Evolutionary conservation across 2,329 filamentous ascomycete species (phyloP), one percentile per base, ranked within the genome.

Genomic region (Arthrobotrys entomopaga): DNA sequence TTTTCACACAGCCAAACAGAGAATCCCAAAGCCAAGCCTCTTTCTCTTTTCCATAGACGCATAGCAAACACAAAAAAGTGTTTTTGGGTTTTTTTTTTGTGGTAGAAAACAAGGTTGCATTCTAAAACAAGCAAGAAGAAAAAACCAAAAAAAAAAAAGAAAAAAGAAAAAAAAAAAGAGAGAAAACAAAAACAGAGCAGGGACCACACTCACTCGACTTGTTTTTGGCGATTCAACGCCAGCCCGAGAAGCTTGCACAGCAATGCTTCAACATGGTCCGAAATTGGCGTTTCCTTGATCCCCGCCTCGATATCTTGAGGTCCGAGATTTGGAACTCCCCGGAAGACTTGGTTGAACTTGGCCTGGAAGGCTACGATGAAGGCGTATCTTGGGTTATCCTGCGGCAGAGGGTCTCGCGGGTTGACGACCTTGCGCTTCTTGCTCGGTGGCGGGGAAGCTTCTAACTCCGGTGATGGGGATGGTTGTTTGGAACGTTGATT

Each of bases 351-450:
- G 82, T 87, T 89, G 82, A 99, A 98, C 80, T 95, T 92, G 82
- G 91, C 91, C 81, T 94, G 89, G 83, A 98, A 99, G 92, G 97
- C 97, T 78, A 98, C 92, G 82, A 99, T 91, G 83, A 99, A 97
- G 92, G 71, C 71, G 24, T 67, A 75, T 3, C 71, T 43, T 5
- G 64, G 65, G 40, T 75, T 69, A 15, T 75, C 71, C 13, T 67
- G 57, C 13, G 59, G 64, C 11, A 69, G 53, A 10, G 71, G 71
- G 20, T 75, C 71, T 46, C 71, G 71, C 22, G 64, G 71, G 50
- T 73, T 61, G 54, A 73, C 22, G 54, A 73, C 69, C 56, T 73
- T 73, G 54, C 69, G 61, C 53, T 60, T 42, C 43, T 73, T 73
- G 69, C 59, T 60, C 7, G 69, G 69, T 26, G 69, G 61, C 29